phyloP scores from a whole-genome alignment of 2,329 filamentous ascomycete genomes.

The Sporothrix brunneoviolacea region DNA sequence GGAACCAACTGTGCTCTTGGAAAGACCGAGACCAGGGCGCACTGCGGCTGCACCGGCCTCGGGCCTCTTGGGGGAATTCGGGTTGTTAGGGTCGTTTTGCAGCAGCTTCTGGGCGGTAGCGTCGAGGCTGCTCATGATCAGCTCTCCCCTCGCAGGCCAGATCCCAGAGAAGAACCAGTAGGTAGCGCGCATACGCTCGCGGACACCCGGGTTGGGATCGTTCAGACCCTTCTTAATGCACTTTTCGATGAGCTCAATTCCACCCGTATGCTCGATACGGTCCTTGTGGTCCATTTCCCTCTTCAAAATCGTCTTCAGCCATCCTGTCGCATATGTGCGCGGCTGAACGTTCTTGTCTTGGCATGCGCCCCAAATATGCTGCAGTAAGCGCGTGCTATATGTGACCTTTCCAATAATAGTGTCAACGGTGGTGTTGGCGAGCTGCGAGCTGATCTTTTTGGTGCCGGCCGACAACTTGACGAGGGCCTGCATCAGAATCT shows the following conservation, averaged over 20 bases:
- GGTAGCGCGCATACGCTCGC: constrained; percentile 75
- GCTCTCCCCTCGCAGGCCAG: constrained; percentile 71
- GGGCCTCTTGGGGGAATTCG: constrained; percentile 56
- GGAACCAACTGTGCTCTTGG: constrained; percentile 53
- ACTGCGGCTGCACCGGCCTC: constrained; percentile 28
- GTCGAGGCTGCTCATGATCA: constrained; percentile 71
- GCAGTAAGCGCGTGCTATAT: constrained; percentile 73
- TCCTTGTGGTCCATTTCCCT: constrained; percentile 73
- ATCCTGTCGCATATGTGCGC: constrained; percentile 68
- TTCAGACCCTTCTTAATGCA: constrained; percentile 81
- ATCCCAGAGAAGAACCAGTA: constrained; percentile 78
- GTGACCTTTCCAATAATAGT: constrained; percentile 71
- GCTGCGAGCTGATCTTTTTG: constrained; percentile 86
- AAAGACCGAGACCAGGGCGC: constrained; percentile 54
- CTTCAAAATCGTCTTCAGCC: constrained; percentile 76
- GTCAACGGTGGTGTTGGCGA: constrained; percentile 75
- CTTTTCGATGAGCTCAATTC: constrained; percentile 77
- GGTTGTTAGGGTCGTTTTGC: constrained; percentile 77
- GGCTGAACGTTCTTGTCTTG: constrained; percentile 94
- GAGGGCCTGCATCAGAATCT: constrained; percentile 80
- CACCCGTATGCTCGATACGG: constrained; percentile 77
- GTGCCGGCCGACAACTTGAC: constrained; percentile 85
- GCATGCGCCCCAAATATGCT: constrained; percentile 74
- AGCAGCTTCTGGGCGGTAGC: constrained; percentile 70
- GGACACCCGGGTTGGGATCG: constrained; percentile 84